Conservation (phyloP, 2,329 filamentous ascomycete species). For the Nannizziopsis arthrosporioides region DNA sequence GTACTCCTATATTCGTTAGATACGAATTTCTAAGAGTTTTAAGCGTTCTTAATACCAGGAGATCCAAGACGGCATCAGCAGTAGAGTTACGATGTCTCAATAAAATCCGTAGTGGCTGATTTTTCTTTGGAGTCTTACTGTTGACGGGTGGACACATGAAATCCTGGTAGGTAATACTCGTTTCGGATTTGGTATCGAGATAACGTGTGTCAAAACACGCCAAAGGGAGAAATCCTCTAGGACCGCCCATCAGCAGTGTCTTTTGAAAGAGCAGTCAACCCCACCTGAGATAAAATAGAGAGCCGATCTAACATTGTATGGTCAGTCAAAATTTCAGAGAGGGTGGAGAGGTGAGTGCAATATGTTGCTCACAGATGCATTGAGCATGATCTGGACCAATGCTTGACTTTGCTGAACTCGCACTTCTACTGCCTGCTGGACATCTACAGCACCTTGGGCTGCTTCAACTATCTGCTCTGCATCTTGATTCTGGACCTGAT, state of each 20-base stretch:
- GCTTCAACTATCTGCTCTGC: not conserved
- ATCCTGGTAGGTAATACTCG: constrained; percentile 21
- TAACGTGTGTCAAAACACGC: constrained; percentile 27
- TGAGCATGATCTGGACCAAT: constrained; percentile 38
- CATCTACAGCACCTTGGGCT: not conserved
- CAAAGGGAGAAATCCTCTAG: constrained; percentile 27
- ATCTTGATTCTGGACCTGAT: not conserved
- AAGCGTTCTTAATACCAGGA: constrained; percentile 33
- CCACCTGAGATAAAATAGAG: constrained; percentile 27
- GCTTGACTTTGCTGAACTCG: constrained; percentile 37
- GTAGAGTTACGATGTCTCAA: constrained; percentile 30
- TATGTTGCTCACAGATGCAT: constrained; percentile 31
- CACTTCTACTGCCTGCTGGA: constrained; percentile 15
- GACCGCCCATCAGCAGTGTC: constrained; percentile 13
- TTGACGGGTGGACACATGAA: constrained; percentile 20
- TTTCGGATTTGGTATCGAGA: constrained; percentile 21
- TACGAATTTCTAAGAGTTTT: not conserved
- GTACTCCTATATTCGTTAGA: constrained; percentile 31
- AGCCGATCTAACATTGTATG: constrained; percentile 22
- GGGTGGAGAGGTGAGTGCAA: not conserved
- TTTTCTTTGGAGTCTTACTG: constrained; percentile 14
- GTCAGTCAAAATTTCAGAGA: constrained; percentile 11
- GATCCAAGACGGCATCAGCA: constrained; percentile 36
- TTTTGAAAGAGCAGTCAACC: not conserved
- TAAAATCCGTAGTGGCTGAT: constrained; percentile 32